Percentiles rank a stretch among this genome's conserved stretches.
These are phyloP conservation scores for Salix purpurea DNA, from an alignment of 345 rosid species.

Conservation along the genomic window DNA sequence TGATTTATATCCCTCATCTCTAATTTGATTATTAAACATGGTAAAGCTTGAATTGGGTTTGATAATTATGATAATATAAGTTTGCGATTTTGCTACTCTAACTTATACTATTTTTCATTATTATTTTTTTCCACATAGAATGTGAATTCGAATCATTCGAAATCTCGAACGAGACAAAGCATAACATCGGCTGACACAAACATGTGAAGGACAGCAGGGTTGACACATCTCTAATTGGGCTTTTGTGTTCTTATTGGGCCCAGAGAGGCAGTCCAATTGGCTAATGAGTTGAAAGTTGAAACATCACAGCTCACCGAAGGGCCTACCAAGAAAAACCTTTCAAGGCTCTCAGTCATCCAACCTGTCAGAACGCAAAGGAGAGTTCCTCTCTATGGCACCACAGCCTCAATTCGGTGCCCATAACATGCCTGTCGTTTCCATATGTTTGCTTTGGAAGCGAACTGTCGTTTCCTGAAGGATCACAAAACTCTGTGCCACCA, in stretches of 20 bases:
- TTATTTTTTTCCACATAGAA: not conserved
- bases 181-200: not conserved
- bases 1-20: no score
- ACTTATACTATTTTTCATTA: not conserved
- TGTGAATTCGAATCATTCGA: no score
- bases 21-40: no score
- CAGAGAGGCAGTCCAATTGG: not conserved
- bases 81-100: not conserved
- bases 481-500: no score
- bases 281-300: not conserved
- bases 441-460: not conserved
- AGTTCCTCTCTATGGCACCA: not conserved
- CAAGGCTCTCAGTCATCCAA: not conserved
- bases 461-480: not conserved
- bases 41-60: no score
- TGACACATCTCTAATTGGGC: not conserved
- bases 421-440: not conserved
- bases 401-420: not conserved
- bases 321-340: not conserved
- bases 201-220: not conserved
- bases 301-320: not conserved
- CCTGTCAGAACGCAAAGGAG: not conserved
- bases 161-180: not conserved
- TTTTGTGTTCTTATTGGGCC: not conserved
- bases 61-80: no score